Conservation (phyloP, 345 rosid genomes). For the Arabidopsis thaliana region DNA sequence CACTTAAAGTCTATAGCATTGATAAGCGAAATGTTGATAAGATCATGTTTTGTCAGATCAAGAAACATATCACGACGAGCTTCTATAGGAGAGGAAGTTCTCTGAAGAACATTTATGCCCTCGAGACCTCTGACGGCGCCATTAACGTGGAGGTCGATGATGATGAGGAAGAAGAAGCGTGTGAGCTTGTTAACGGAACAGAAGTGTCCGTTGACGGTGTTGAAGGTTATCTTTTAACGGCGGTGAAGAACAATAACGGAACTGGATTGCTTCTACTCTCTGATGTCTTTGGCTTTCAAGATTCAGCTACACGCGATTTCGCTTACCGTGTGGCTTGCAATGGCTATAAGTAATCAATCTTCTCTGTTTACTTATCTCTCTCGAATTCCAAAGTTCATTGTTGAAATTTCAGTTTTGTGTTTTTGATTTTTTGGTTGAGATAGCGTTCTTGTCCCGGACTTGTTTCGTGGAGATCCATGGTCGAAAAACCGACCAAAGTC, state of each 20-base stretch:
- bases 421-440: conserved; percentile 26
- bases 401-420: background rate
- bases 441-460: conserved; percentile 92
- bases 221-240: conserved; percentile 69
- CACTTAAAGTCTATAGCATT: background rate
- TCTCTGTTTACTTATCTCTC: conserved; percentile 11
- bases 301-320: conserved; percentile 79
- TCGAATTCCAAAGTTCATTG: background rate
- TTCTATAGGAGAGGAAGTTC: background rate
- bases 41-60: background rate
- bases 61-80: conserved; percentile 10
- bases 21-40: background rate
- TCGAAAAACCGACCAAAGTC: conserved; percentile 53
- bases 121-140: conserved; percentile 34
- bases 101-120: conserved; percentile 9
- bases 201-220: conserved; percentile 69
- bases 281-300: conserved; percentile 81
- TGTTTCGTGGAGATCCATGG: conserved; percentile 90
- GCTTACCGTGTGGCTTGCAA: conserved; percentile 91
- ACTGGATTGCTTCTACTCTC: conserved; percentile 73
- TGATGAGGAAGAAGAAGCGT: conserved; percentile 64
- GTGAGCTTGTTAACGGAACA: conserved; percentile 73
- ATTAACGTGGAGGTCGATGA: conserved; percentile 45
- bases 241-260: conserved; percentile 87
- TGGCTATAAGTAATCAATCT: conserved; percentile 70